Evolutionary conservation across 257 asterid species (phyloP).

Genomic region (Nemophila menziesii): DNA sequence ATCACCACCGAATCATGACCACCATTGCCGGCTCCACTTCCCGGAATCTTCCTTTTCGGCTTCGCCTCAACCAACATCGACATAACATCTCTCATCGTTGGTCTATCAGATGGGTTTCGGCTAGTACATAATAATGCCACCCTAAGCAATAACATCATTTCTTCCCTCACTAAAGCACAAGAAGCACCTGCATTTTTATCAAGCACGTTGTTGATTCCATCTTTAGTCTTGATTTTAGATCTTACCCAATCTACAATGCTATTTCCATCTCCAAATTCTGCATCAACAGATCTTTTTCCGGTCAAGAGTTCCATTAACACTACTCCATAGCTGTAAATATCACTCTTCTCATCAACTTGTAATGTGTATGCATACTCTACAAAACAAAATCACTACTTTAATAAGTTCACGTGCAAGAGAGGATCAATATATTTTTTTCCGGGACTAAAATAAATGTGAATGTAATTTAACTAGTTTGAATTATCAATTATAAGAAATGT

Average conservation of each 20-base stretch:
- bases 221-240: constrained; percentile 37
- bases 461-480: too few species aligned
- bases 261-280: constrained; percentile 86
- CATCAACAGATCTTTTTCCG: constrained; percentile 62
- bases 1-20: constrained; percentile 14
- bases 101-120: constrained; percentile 74
- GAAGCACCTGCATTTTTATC: constrained; percentile 68
- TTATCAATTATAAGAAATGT: too few species aligned
- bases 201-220: constrained; percentile 33
- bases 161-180: constrained; percentile 61
- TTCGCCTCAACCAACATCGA: constrained; percentile 77
- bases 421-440: too few species aligned
- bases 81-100: constrained; percentile 86
- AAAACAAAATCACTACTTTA: background rate
- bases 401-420: background rate
- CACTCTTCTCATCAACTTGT: constrained; percentile 95
- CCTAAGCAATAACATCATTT: constrained; percentile 67
- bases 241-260: constrained; percentile 78
- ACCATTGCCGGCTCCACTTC: constrained; percentile 12
- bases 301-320: constrained; percentile 70
- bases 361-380: constrained; percentile 86
- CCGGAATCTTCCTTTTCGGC: constrained; percentile 53
- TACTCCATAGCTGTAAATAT: constrained; percentile 85
- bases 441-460: too few species aligned
- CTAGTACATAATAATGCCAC: constrained; percentile 83